Percentiles rank a stretch among this genome's conserved stretches.
phyloP scores from a whole-genome alignment of 257 asterid genomes.

The Solanum virginianum region DNA sequence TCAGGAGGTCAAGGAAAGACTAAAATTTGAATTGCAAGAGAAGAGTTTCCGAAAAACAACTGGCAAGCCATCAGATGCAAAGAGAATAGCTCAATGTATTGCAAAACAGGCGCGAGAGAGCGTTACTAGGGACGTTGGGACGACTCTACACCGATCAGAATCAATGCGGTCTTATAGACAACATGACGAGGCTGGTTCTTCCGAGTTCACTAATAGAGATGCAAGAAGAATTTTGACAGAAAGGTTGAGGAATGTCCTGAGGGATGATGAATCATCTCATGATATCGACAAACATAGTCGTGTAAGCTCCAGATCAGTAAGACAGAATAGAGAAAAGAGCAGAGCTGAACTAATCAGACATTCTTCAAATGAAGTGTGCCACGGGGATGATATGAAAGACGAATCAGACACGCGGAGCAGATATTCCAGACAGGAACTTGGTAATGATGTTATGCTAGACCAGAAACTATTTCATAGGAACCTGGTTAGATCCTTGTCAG shows the following conservation, averaged over 20 bases:
- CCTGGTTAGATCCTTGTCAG: constrained; percentile 79
- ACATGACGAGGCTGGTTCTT: constrained; percentile 32
- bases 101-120: constrained; percentile 71
- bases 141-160: constrained; percentile 65
- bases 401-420: constrained; percentile 35
- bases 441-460: constrained; percentile 25
- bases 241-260: constrained; percentile 57
- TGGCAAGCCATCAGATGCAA: constrained; percentile 68
- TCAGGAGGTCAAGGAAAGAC: constrained; percentile 80
- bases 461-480: constrained; percentile 53
- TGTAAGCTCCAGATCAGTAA: constrained; percentile 30
- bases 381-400: background rate
- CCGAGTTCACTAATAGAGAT: constrained; percentile 55
- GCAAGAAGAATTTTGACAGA: constrained; percentile 62
- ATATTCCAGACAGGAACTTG: constrained; percentile 41
- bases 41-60: constrained; percentile 28
- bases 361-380: background rate
- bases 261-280: constrained; percentile 42
- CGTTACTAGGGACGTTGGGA: constrained; percentile 47
- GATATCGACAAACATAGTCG: constrained; percentile 26
- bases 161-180: constrained; percentile 72
- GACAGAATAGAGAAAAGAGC: constrained; percentile 15
- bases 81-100: constrained; percentile 60
- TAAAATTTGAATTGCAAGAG: constrained; percentile 70
- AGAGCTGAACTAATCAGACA: constrained; percentile 16